Evolutionary conservation across 2,329 filamentous ascomycete species (phyloP), one percentile per base, ranked within the genome.

Genomic region (Bipolaris cookei): DNA sequence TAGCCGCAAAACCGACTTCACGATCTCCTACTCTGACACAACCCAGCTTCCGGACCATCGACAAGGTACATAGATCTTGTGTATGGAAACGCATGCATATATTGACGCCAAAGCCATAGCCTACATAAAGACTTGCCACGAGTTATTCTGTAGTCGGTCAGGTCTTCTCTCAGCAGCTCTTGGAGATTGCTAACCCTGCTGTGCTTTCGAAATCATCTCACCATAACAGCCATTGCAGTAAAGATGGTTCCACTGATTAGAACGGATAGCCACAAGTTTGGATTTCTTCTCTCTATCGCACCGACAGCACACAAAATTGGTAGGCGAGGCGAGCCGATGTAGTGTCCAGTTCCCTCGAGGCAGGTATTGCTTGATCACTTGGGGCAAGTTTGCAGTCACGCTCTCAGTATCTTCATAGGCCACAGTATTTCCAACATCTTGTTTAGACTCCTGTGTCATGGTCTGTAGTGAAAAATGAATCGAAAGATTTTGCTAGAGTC

Each of bases 141-240:
- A 18, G 28, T n/a, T 38, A 45, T 28, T n/a, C 23, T 32, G 23
- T 45, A 32, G 42, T 45, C n/a, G 8, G 16, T 48, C 23, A 48
- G 13, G 14, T 34, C 13, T 35, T 48, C 11, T 32, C 34, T 43
- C 21, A 23, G 20, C 30, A n/a, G 47, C 47, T 28, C 37, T 51
- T 18, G 23, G 47, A 25, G 21, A 51, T 20, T 42, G 18, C 34
- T 39, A 39, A 39, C 37, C 7, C 18, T 39, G 18, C 13, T 39
- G 16, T 35, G 16, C 49, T 28, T 58, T 48, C 35, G 49, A 58
- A 38, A 53, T 49, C 8, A 58, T 32, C 32, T 34, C 10, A 23
- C 49, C 43, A 53, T 58, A 58, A 49, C 49, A 58, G 37, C 23
- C 49, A 44, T 58, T 58, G 49, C 54, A 58, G 49, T 49, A 47